Evolutionary conservation across 2,329 filamentous ascomycete species (phyloP), one percentile per base, ranked within the genome.

Genomic region (Escovopsis sp.): DNA sequence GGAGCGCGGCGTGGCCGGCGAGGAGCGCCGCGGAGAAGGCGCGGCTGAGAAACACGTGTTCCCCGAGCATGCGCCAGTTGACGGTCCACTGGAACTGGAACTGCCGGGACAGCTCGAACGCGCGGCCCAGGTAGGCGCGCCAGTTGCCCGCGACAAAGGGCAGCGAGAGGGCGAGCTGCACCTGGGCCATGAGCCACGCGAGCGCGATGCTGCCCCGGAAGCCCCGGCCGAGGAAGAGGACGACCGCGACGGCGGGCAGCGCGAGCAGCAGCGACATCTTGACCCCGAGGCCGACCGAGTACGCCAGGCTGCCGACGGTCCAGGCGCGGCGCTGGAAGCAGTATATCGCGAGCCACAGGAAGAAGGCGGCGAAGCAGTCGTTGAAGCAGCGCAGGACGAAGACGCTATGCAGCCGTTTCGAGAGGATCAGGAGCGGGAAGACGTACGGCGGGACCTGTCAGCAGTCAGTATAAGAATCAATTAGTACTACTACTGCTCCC

Each of bases 61-160:
- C 87, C 13, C 83, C 80, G n/a, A 95, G 64, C 58, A 96, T 96
- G 41, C 88, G 79, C 91, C 91, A 98, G 61, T 98, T 98, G 50
- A 98, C 91, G 0, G 91, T 98, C 91, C 91, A 98, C 63, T 89
- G 87, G 69, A 89, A 96, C 53, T 94, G 71, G 64, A 98, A 98
- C 52, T 85, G 78, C 42, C 91, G 74, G 37, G 84, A 87, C 44
- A 98, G 72, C 64, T 98, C 87, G 57, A 98, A 98, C 0, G 91
- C 87, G 48, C 83, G 72, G 37, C 75, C 73, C 14, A 93, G 57
- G 57, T 98, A 98, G 25, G 80, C 84, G 45, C 63, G 60, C 15
- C 78, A 62, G 50, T 86, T 81, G 34, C 65, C 65, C 9, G 69
- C 58, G 16, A 84, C 57, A 62, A 95, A 96, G 0, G 87, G 86